A percentile compares a stretch with the other conserved stretches of the same genome.
Evolutionary conservation across 169 alveolate genomes (phyloP).

Genomic region (Plasmodium malariae): DNA sequence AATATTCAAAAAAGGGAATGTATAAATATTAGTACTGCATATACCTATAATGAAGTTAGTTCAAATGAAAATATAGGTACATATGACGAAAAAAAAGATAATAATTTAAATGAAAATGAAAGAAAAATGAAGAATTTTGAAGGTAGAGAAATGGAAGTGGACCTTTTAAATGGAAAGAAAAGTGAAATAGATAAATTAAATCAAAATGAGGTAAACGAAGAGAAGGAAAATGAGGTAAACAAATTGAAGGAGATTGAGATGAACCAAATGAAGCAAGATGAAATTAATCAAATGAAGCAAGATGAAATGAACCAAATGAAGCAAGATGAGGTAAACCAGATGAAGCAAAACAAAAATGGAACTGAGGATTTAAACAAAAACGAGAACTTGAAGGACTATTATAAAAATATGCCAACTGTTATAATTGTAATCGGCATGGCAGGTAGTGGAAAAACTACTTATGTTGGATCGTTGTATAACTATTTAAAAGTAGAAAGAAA

Average conservation of each 20-base stretch:
- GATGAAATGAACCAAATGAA: too few relatives aligned
- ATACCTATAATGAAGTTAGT: neutral
- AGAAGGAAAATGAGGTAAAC: neutral
- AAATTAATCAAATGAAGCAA: too few relatives aligned
- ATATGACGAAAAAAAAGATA: neutral
- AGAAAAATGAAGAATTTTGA: neutral
- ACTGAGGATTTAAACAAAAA: neutral
- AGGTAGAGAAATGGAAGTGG: neutral
- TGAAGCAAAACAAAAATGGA: neutral
- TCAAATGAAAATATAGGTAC: slow-evolving; percentile 7
- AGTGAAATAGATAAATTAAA: neutral
- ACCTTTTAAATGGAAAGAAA: slow-evolving; percentile 17
- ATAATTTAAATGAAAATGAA: slow-evolving; percentile 2
- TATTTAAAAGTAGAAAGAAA: slow-evolving; percentile 81
- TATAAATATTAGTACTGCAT: neutral
- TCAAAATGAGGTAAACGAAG: neutral
- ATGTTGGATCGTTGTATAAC: slow-evolving; percentile 89
- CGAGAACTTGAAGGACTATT: slow-evolving; percentile 44
- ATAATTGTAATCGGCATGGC: slow-evolving; percentile 93
- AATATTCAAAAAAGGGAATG: slow-evolving; percentile 28
- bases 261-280: too few relatives aligned
- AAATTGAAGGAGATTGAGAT: too few relatives aligned
- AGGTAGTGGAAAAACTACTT: slow-evolving; percentile 97
- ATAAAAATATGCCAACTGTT: slow-evolving; percentile 64
- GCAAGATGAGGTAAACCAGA: too few relatives aligned